Conservation (phyloP, 495 filamentous ascomycete genomes). For the Parathielavia appendiculata region DNA sequence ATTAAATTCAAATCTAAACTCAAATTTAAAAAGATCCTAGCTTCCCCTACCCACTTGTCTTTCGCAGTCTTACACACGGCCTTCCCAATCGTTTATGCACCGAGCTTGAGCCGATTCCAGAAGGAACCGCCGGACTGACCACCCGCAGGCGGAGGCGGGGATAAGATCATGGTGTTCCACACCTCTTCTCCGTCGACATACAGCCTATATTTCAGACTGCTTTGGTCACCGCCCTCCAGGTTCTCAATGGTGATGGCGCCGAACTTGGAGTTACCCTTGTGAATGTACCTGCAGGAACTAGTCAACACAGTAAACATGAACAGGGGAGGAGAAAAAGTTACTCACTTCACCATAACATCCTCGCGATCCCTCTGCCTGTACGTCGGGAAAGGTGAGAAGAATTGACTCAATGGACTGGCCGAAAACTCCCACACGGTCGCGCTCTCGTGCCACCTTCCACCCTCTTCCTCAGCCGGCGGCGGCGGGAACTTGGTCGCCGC, state of each 20-base stretch:
- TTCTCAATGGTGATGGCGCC: constrained; percentile 80
- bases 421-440: constrained; percentile 80
- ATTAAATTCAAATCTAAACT: not conserved
- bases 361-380: constrained; percentile 73
- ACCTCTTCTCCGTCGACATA: constrained; percentile 73
- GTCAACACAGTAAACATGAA: not conserved
- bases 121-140: constrained; percentile 30
- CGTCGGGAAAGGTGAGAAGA: constrained; percentile 80
- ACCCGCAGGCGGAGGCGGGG: constrained; percentile 37
- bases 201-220: constrained; percentile 71
- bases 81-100: constrained; percentile 1
- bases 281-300: constrained; percentile 56
- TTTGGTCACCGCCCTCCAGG: constrained; percentile 51
- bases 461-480: constrained; percentile 35
- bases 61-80: not conserved
- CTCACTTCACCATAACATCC: constrained; percentile 73
- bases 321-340: constrained; percentile 11
- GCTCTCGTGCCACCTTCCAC: constrained; percentile 48
- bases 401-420: constrained; percentile 84
- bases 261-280: constrained; percentile 85
- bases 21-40: no score
- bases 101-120: constrained; percentile 37
- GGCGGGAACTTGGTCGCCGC: constrained; percentile 84
- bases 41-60: not conserved
- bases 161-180: constrained; percentile 63